Percentiles rank a stretch among this genome's conserved stretches.
Conservation (phyloP, 129 eudicot genomes). For the Calendula officinalis region DNA sequence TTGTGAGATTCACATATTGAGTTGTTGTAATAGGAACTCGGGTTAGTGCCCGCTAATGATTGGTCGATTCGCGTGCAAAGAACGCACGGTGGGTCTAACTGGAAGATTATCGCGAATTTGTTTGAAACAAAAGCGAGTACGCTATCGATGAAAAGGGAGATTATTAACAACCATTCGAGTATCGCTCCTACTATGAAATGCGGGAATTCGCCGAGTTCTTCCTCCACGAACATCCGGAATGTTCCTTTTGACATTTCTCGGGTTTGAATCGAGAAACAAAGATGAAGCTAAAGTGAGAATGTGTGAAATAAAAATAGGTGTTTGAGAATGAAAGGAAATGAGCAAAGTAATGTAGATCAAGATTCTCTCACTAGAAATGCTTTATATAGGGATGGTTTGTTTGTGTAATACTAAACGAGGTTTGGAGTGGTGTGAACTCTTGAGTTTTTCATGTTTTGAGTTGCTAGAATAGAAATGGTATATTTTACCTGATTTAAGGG, state of each 20-base stretch:
- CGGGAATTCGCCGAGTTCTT: constrained; percentile 56
- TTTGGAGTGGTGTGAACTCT: background rate
- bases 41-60: constrained; percentile 31
- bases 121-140: constrained; percentile 49
- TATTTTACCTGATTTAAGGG: background rate
- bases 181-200: constrained; percentile 54
- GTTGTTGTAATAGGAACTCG: constrained; percentile 50
- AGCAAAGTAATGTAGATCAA: constrained; percentile 28
- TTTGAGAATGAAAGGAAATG: background rate
- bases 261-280: background rate
- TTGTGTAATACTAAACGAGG: background rate
- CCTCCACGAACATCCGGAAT: constrained; percentile 47
- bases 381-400: constrained; percentile 16
- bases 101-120: constrained; percentile 57
- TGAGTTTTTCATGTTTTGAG: background rate
- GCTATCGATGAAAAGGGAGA: constrained; percentile 55
- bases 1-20: constrained; percentile 81
- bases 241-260: constrained; percentile 31
- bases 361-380: constrained; percentile 30
- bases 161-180: constrained; percentile 69
- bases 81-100: constrained; percentile 63
- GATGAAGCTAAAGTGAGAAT: background rate
- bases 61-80: constrained; percentile 82
- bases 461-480: too few species aligned
- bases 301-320: background rate